Percentiles rank a stretch among this genome's conserved stretches.
Evolutionary conservation across 257 asterid genomes (phyloP).

Genomic region (Solanum tarijense): DNA sequence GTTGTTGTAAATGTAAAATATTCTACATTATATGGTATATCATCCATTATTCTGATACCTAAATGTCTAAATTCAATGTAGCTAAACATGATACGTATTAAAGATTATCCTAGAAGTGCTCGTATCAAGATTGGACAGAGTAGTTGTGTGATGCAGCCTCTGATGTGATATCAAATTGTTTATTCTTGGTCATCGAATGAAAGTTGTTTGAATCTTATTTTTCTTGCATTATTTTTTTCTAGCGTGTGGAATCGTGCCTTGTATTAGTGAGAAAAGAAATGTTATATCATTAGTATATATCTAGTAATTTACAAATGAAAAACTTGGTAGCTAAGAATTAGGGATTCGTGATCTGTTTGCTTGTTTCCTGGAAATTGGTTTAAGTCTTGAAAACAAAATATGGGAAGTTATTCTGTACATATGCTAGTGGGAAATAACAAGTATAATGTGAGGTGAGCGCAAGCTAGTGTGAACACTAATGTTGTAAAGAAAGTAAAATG

Average conservation of each 20-base stretch:
- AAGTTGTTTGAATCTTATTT: not conserved
- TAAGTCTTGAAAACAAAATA: too few relatives aligned
- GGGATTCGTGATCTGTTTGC: not conserved
- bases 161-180: not conserved
- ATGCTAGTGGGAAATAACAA: too few relatives aligned
- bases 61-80: not conserved
- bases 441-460: too few relatives aligned
- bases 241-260: not conserved
- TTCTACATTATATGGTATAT: too few relatives aligned
- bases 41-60: not conserved
- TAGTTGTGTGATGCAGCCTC: not conserved
- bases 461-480: too few relatives aligned
- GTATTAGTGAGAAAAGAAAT: not conserved
- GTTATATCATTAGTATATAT: not conserved
- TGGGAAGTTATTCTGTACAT: too few relatives aligned
- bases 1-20: too few relatives aligned
- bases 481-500: too few relatives aligned
- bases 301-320: not conserved
- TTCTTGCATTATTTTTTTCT: not conserved
- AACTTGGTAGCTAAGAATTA: not conserved
- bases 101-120: not conserved
- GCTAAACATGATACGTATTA: not conserved
- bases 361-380: not conserved
- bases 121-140: not conserved
- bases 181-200: not conserved